A percentile compares a stretch with the other conserved stretches of the same genome.
phyloP scores from a whole-genome alignment of 1,284 basidiomycete genomes.

The Phellopilus nigrolimitatus region DNA sequence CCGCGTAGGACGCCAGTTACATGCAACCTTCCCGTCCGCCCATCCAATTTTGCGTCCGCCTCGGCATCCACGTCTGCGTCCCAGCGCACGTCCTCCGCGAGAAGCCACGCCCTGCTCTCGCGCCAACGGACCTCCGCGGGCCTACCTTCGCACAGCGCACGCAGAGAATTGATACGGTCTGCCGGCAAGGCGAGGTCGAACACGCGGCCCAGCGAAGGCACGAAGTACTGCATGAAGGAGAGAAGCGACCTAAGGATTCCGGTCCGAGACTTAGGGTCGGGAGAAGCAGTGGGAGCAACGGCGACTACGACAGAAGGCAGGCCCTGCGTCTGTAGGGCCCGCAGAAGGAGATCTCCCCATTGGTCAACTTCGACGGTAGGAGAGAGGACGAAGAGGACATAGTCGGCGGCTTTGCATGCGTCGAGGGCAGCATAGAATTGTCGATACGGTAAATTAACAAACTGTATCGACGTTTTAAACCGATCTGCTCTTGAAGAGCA shows the following conservation, averaged over 20 bases:
- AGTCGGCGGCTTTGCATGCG: constrained; percentile 86
- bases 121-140: constrained; percentile 78
- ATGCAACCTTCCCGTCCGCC: constrained; percentile 43
- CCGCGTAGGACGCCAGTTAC: constrained; percentile 88
- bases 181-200: constrained; percentile 50
- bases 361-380: constrained; percentile 76
- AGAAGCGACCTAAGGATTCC: constrained; percentile 80
- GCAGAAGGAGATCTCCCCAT: constrained; percentile 89
- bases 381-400: constrained; percentile 83
- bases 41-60: constrained; percentile 24
- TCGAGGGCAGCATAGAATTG: constrained; percentile 80
- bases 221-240: constrained; percentile 94
- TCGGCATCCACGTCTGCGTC: constrained; percentile 24
- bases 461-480: constrained; percentile 87
- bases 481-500: constrained; percentile 58
- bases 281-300: constrained; percentile 35
- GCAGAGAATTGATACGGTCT: constrained; percentile 66
- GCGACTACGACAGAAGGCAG: constrained; percentile 70
- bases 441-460: constrained; percentile 71
- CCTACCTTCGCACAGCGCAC: constrained; percentile 76
- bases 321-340: constrained; percentile 80
- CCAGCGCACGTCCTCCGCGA: constrained; percentile 66
- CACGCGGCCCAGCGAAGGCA: constrained; percentile 72
- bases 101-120: constrained; percentile 74
- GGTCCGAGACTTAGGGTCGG: constrained; percentile 55